Conservation (phyloP, 1,284 basidiomycete species). For the Wallemia mellicola region DNA sequence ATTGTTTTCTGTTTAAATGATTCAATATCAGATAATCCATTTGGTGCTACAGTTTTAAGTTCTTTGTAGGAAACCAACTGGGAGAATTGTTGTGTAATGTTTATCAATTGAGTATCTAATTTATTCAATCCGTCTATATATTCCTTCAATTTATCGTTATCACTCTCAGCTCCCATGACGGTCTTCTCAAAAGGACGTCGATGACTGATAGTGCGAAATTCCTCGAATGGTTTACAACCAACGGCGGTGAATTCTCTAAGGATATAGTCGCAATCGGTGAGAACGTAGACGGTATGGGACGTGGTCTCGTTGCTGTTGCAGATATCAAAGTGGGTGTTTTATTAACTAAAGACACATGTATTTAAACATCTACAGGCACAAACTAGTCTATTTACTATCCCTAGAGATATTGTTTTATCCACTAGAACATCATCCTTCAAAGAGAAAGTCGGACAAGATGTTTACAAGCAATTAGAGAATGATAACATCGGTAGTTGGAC, state of each 20-base stretch:
- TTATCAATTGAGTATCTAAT: neutral
- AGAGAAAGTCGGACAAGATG: neutral
- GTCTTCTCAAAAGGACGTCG: neutral
- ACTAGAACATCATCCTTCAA: neutral
- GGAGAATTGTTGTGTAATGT: neutral
- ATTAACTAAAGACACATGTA: neutral
- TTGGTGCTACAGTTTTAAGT: neutral
- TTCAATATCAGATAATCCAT: neutral
- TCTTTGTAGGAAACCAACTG: neutral
- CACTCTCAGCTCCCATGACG: neutral
- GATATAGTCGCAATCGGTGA: neutral
- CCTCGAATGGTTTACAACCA: neutral
- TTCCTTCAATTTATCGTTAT: neutral
- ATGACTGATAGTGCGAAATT: too few species aligned
- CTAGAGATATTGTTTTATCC: neutral
- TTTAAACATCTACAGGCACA: neutral
- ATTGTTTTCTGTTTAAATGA: neutral
- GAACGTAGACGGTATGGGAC: neutral
- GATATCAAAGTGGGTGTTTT: neutral
- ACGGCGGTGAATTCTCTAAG: neutral
- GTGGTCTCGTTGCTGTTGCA: neutral
- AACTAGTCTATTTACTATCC: neutral
- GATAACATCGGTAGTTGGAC: neutral
- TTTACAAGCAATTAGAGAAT: neutral
- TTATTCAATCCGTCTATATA: neutral